Evolutionary conservation across 1,139 yeast species (phyloP), one percentile per base, ranked within the genome.

Genomic region (Suzukiozyma palmioleophila): DNA sequence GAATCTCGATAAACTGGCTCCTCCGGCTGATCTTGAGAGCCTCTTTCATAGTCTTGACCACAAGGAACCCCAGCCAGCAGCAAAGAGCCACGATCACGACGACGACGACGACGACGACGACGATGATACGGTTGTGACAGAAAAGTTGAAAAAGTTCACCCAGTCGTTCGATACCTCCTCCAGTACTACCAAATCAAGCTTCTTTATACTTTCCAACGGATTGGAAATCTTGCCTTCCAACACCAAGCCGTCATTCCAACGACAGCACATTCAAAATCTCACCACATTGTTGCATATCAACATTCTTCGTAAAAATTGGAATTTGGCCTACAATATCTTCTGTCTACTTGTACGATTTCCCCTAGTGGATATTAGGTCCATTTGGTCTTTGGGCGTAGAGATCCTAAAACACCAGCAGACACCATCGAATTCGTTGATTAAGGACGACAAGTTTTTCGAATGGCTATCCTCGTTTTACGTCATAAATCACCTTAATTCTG

Each of bases 351-450:
- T 79, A 1, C 54, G 82, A 39, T 53, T 75, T 1, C 75, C 75
- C 1, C 56, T 57, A 2, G 66, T 76, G 4, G 85, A 81, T 53
- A 52, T 80, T 2, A 60, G 79, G 43, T 59, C 72, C 2, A 55
- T 81, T 8, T 81, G 88, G 87, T 75, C 82, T 1, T 36, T 79
- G 1, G 87, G 84, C 0, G 58, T 78, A 9, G 66, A 64, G 42
- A 59, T 64, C 35, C 43, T 69, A 18, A 44, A 53, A 30, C 48
- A 42, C 10, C 28, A 43, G 12, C 32, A 18, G 3, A 29, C 35
- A 10, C 30, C 34, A 9, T 11, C 39, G 11, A 18, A 13, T 16
- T 25, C 22, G 8, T 16, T 45, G 7, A 46, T 51, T 35, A 57
- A 57, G 35, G 56, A 58, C n/a, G 67, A 63, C 18, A 51, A 49